phyloP scores from a whole-genome alignment of 2,329 filamentous ascomycete species.

The Colletotrichum neosansevieriae region DNA sequence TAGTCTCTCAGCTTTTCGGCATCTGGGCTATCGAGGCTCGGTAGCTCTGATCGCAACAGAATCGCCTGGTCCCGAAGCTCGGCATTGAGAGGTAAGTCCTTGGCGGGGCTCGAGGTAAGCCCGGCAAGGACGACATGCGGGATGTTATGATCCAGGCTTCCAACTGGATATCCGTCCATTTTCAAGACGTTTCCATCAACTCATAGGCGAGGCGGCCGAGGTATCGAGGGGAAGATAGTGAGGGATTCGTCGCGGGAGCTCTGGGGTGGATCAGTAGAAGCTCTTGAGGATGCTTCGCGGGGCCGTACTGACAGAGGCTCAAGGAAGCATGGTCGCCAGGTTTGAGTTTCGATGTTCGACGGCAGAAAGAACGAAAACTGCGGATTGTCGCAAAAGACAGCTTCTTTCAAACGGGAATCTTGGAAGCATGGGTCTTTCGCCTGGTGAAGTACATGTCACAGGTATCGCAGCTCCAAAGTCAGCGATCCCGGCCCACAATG shows the following conservation, averaged over 20 bases:
- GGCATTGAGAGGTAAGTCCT: constrained; percentile 58
- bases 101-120: constrained; percentile 60
- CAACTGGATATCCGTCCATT: constrained; percentile 85
- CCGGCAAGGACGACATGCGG: constrained; percentile 88
- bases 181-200: constrained; percentile 30
- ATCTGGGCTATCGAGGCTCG: constrained; percentile 73
- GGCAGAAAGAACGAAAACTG: background rate
- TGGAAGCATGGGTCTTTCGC: constrained; percentile 16
- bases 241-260: constrained; percentile 29
- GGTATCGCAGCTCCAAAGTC: constrained; percentile 29
- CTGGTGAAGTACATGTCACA: constrained; percentile 17
- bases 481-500: constrained; percentile 31
- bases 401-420: constrained; percentile 19
- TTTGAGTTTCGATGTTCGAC: background rate
- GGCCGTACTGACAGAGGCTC: constrained; percentile 18
- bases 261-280: constrained; percentile 12
- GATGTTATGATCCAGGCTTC: constrained; percentile 88
- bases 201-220: constrained; percentile 46
- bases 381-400: constrained; percentile 10
- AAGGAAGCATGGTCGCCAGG: constrained; percentile 24
- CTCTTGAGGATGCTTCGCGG: background rate
- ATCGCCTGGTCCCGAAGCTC: constrained; percentile 70
- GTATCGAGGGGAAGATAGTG: constrained; percentile 11
- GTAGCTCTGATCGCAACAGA: constrained; percentile 77
- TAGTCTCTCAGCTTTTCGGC: constrained; percentile 74